Base-by-base conservation (phyloP, 106 monocot species). In the Apostasia shenzhenica region DNA sequence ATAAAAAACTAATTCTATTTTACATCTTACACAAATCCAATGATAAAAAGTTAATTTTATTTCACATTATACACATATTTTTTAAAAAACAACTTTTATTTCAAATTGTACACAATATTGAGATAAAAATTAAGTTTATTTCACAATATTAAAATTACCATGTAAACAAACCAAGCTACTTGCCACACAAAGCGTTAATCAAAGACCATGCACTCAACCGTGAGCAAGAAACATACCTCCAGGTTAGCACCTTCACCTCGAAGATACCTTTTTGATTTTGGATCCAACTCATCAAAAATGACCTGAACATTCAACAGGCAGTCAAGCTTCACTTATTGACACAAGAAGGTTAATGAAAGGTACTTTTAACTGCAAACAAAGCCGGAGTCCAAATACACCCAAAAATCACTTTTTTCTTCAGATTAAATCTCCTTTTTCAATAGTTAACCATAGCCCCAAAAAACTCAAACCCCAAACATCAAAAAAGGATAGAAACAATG, bases 231-330 rank as follows among this genome's bases (percentile, higher is more conserved):
- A 14, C 43, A 65, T 57, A 95, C 95, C 82, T 89, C 86, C 48
- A 97, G 61, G 62, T 82, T 70, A 70, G 84, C 82, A 64, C 66
- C 86, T 46, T 84, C 75, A 50, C 95, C 95, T 2, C 95, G 95
- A 6, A 86, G 55, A 77, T 92, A 95, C 64, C 89, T 95, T 51
- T 88, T 76, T 41, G 78, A 66, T 65, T 82, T 88, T 64, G 62
- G 37, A 45, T 88, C 83, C 67, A 85, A 59, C 62, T 88, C 85
- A 52, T 91, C 73, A 51, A 74, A 60, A n/a, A 59, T 61, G 52
- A 80, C 91, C 88, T 88, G 52, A 67, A 44, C 41, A 68, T 66
- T 51, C 9, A n/a, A 4, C 11, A 14, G 44, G 2, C 2, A 57
- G 59, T n/a, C 59, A 67, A 56, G 64, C 43, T 39, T 14, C 10